These are phyloP conservation scores for Pseudogymnoascus sp. DNA, from an alignment of 2,329 filamentous ascomycete genomes.

Conservation along the genomic window DNA sequence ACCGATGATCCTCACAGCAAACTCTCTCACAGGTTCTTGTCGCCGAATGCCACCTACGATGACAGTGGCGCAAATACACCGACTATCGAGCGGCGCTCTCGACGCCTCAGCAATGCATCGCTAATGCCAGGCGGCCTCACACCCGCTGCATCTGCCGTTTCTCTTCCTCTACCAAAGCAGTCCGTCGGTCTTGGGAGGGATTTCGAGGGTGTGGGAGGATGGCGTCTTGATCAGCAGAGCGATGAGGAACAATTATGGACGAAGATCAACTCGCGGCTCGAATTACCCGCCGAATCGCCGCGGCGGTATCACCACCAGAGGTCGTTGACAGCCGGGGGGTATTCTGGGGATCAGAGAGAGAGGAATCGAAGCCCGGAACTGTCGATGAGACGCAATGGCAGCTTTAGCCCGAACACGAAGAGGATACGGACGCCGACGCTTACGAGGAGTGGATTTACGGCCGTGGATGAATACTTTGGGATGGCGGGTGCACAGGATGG, in stretches of 20 bases:
- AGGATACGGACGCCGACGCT: constrained; percentile 42
- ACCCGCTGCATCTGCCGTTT: constrained; percentile 19
- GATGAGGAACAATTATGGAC: constrained; percentile 39
- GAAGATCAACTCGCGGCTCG: constrained; percentile 45
- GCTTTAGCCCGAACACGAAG: constrained; percentile 38
- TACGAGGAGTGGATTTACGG: constrained; percentile 9
- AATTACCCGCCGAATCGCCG: constrained; percentile 39
- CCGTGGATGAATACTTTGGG: constrained; percentile 20
- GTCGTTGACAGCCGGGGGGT: constrained; percentile 27
- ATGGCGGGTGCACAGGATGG: background rate
- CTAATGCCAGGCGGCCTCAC: constrained; percentile 21
- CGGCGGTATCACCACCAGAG: constrained; percentile 35
- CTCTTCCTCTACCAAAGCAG: constrained; percentile 25
- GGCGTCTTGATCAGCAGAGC: constrained; percentile 38
- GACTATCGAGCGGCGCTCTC: background rate
- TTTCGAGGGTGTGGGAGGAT: constrained; percentile 54
- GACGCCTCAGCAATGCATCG: background rate
- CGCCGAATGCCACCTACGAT: background rate
- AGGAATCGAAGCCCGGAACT: constrained; percentile 1
- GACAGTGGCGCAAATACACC: background rate
- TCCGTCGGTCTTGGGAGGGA: constrained; percentile 47
- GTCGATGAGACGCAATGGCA: constrained; percentile 15
- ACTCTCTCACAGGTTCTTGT: constrained; percentile 16
- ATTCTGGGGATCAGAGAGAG: constrained; percentile 17
- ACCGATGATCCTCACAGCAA: background rate